Conservation (phyloP, 108 stramenopile species). For the Cylindrotheca closterium region DNA sequence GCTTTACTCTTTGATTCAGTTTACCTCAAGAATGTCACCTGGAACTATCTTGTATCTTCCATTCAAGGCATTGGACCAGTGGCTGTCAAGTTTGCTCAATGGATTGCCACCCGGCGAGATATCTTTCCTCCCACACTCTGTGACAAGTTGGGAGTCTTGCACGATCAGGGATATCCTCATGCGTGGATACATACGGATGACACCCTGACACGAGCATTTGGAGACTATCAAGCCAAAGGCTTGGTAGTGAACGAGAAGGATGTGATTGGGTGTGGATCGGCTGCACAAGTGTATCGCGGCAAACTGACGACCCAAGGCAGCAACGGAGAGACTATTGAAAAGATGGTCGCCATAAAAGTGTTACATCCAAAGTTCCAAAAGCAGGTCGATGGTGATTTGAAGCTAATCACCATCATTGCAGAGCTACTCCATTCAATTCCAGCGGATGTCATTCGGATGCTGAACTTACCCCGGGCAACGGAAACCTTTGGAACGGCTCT, state of each 20-base stretch:
- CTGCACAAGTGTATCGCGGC: constrained; percentile 86
- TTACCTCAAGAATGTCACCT: constrained; percentile 56
- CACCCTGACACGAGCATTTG: constrained; percentile 66
- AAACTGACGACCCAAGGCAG: constrained; percentile 34
- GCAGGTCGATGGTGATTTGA: constrained; percentile 69
- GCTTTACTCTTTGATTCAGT: constrained; percentile 38
- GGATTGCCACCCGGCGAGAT: constrained; percentile 88
- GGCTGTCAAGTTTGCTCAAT: constrained; percentile 87
- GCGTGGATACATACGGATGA: constrained; percentile 64
- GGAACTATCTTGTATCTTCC: constrained; percentile 65
- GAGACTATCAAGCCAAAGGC: constrained; percentile 65
- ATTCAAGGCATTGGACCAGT: constrained; percentile 80
- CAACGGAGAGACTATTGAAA: constrained; percentile 9
- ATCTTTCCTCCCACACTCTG: constrained; percentile 76
- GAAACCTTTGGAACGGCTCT: constrained; percentile 69
- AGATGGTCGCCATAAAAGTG: constrained; percentile 80
- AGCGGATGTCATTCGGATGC: constrained; percentile 54
- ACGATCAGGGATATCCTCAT: constrained; percentile 67
- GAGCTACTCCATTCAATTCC: constrained; percentile 61
- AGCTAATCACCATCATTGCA: constrained; percentile 66
- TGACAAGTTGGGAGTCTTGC: constrained; percentile 64
- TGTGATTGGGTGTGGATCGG: constrained; percentile 83
- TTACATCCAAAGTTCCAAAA: constrained; percentile 71
- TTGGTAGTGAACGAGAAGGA: constrained; percentile 40
- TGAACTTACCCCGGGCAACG: constrained; percentile 74